These are phyloP conservation scores for Perkinsus olseni DNA, from an alignment of 169 alveolate species.

Conservation along the genomic window DNA sequence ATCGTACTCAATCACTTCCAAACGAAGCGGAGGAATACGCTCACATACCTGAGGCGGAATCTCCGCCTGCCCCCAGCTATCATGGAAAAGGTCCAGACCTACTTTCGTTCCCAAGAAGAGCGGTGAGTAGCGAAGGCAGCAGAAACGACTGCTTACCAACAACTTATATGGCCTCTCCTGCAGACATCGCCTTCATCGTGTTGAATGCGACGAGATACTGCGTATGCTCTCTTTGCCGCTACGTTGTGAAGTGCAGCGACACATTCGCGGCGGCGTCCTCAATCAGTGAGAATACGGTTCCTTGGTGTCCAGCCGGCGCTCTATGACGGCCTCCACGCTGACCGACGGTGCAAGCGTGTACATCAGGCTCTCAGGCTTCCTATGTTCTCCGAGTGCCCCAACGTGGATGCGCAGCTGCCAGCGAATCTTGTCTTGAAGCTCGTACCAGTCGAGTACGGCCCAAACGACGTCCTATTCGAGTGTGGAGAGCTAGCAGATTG, in stretches of 20 bases:
- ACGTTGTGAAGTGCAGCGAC: background rate
- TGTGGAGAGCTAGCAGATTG: background rate
- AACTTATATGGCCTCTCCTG: background rate
- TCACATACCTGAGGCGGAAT: background rate
- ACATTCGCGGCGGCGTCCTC: background rate
- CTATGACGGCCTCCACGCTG: no score
- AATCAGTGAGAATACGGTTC: background rate
- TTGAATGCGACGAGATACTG: background rate
- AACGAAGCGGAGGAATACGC: background rate
- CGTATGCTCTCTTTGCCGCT: background rate
- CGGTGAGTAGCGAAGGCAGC: background rate
- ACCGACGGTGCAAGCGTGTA: no score
- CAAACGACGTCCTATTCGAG: background rate
- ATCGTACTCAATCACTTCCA: background rate
- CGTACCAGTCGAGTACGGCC: background rate
- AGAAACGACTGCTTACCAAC: no score
- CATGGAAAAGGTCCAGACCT: background rate
- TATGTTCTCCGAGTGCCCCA: background rate
- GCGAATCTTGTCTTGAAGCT: background rate
- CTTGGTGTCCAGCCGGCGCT: no score
- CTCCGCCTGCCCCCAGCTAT: background rate
- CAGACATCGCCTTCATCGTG: background rate
- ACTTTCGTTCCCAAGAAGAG: background rate
- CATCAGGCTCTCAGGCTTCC: background rate
- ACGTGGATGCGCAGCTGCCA: background rate